These are phyloP conservation scores for button mushroom (Agaricus bisporus) DNA, from an alignment of 768 basidiomycete species.

Conservation along the genomic window DNA sequence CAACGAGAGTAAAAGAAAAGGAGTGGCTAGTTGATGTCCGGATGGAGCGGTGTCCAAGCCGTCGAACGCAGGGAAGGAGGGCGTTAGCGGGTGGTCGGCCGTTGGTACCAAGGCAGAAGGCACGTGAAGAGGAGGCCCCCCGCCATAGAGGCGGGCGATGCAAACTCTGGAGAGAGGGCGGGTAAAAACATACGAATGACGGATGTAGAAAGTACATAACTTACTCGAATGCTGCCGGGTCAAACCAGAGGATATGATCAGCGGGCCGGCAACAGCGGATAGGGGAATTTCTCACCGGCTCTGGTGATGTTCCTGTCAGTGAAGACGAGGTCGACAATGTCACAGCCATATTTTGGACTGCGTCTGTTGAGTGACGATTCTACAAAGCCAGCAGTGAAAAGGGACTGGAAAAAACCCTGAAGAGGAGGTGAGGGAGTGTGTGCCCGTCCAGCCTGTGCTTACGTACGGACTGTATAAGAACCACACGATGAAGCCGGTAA, in stretches of 20 bases:
- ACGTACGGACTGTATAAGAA: constrained; percentile 79
- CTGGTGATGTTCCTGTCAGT: constrained; percentile 88
- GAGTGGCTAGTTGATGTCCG: constrained; percentile 68
- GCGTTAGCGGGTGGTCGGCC: constrained; percentile 61
- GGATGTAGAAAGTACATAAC: constrained; percentile 25
- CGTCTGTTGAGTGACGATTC: constrained; percentile 44
- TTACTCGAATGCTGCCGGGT: constrained; percentile 75
- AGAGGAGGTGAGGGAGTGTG: constrained; percentile 10
- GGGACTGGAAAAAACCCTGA: constrained; percentile 82
- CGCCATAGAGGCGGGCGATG: constrained; percentile 82
- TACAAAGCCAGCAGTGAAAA: constrained; percentile 77
- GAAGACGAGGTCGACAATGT: constrained; percentile 65
- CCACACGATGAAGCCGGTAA: constrained; percentile 78
- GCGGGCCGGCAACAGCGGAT: background rate
- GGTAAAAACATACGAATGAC: background rate
- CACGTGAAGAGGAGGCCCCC: constrained; percentile 70
- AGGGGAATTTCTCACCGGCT: constrained; percentile 48
- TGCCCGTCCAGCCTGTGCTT: background rate
- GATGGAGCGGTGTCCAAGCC: constrained; percentile 30
- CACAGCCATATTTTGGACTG: constrained; percentile 24
- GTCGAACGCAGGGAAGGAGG: constrained; percentile 41
- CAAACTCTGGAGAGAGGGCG: constrained; percentile 52
- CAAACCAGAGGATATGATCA: background rate
- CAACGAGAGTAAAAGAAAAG: constrained; percentile 78
- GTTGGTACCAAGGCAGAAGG: constrained; percentile 62